Conservation (phyloP, 228 moss, liverwort and hornwort genomes). For the Sphagnum magellanicum region DNA sequence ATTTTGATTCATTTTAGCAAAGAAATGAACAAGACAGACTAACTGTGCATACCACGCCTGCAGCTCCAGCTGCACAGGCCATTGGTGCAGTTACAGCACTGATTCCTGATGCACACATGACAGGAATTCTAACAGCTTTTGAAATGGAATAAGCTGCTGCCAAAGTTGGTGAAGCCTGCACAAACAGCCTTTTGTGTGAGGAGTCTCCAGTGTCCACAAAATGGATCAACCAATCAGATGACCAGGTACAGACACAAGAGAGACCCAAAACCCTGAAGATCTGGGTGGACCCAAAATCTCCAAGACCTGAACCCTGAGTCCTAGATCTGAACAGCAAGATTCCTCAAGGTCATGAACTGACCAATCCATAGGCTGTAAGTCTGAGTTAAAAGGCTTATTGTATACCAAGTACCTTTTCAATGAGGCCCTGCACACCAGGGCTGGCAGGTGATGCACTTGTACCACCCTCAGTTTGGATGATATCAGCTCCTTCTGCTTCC, state of each 20-base stretch:
- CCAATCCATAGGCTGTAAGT: too few species aligned
- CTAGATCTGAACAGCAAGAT: background rate
- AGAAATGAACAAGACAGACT: too few species aligned
- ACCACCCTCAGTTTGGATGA: constrained; percentile 93
- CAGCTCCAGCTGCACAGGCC: constrained; percentile 87
- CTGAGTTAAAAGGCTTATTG: too few species aligned
- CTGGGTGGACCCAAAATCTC: background rate
- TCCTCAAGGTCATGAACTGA: background rate
- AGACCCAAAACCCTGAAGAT: background rate
- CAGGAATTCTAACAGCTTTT: constrained; percentile 72
- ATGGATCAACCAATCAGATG: background rate
- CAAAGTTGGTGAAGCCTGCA: constrained; percentile 89
- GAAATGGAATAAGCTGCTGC: constrained; percentile 88
- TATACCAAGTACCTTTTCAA: constrained; percentile 60
- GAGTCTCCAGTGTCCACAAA: background rate
- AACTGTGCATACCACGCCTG: constrained; percentile 64
- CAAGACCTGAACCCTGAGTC: background rate
- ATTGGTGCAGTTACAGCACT: constrained; percentile 86
- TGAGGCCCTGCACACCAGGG: constrained; percentile 79
- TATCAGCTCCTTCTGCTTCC: constrained; percentile 64
- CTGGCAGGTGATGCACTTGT: constrained; percentile 58
- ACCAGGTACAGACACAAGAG: background rate
- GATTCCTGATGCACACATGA: constrained; percentile 86
- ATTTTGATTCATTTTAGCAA: too few species aligned
- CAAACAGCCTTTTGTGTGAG: background rate